These are phyloP conservation scores for Dendrobium huoshanense DNA, from an alignment of 106 monocot genomes.

Conservation along the genomic window DNA sequence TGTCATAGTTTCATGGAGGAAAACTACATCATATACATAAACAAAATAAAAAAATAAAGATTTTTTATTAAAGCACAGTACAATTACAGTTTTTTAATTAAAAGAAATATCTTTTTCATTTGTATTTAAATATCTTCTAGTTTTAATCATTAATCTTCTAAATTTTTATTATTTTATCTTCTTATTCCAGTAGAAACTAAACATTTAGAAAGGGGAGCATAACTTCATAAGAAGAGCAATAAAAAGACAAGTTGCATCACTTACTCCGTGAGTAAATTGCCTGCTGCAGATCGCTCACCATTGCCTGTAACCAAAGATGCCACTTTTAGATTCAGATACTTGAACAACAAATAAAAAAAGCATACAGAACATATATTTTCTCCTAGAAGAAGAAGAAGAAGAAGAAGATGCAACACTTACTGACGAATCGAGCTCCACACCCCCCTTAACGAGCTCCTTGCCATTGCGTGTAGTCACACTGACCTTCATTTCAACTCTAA, in stretches of 20 bases:
- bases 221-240: too few relatives aligned
- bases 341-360: background rate
- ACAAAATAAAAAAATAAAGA: too few relatives aligned
- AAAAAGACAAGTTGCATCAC: conserved; percentile 1
- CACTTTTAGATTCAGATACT: background rate
- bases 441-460: conserved; percentile 40
- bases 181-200: too few relatives aligned
- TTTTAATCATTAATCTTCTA: background rate
- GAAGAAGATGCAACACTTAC: conserved; percentile 14
- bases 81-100: too few relatives aligned
- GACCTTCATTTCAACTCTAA: conserved; percentile 31
- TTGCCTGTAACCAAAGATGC: conserved; percentile 40
- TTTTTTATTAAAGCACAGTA: too few relatives aligned
- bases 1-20: too few relatives aligned
- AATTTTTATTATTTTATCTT: background rate
- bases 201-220: too few relatives aligned
- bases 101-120: too few relatives aligned
- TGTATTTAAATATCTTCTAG: background rate
- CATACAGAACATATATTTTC: too few relatives aligned
- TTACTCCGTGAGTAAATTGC: conserved; percentile 63
- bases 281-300: conserved; percentile 75
- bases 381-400: too few relatives aligned
- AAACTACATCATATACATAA: too few relatives aligned
- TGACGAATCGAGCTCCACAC: conserved; percentile 40
- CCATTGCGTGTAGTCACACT: conserved; percentile 43